Evolutionary conservation across 148 eudicot species (phyloP).

Genomic region (Nyssa sinensis): DNA sequence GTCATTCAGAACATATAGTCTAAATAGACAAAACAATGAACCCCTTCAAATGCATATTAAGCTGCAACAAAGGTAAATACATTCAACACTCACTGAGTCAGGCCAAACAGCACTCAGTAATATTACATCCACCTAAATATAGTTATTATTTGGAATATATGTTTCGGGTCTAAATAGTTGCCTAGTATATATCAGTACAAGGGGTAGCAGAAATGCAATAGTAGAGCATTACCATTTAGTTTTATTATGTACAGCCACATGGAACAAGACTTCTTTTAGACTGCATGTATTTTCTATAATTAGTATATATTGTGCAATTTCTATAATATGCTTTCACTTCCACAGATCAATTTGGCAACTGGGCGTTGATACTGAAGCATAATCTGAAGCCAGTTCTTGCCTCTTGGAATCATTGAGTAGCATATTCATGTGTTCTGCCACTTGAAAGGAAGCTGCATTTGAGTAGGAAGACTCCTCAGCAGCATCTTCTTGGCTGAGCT

Average conservation of each 20-base stretch:
- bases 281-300: not conserved
- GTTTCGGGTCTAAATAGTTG: slow-evolving; percentile 15
- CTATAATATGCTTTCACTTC: slow-evolving; percentile 38
- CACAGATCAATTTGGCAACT: slow-evolving; percentile 65
- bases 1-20: not conserved
- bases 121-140: slow-evolving; percentile 2
- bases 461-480: slow-evolving; percentile 34
- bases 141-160: slow-evolving; percentile 4
- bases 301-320: slow-evolving; percentile 6
- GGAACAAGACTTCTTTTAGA: slow-evolving; percentile 27
- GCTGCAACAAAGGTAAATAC: slow-evolving; percentile 25
- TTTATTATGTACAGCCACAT: slow-evolving; percentile 44
- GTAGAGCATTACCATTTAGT: slow-evolving; percentile 22
- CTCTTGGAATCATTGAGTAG: slow-evolving; percentile 34
- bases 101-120: slow-evolving; percentile 26
- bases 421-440: slow-evolving; percentile 44
- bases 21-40: slow-evolving; percentile 12
- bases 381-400: slow-evolving; percentile 35
- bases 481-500: slow-evolving; percentile 58
- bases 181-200: slow-evolving; percentile 6
- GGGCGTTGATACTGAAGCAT: slow-evolving; percentile 44
- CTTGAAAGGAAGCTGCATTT: slow-evolving; percentile 30
- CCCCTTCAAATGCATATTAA: slow-evolving; percentile 20
- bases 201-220: not conserved
- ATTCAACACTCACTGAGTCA: slow-evolving; percentile 18